Percentiles rank a stretch among this genome's conserved stretches.
These are phyloP conservation scores for Isatis tinctoria DNA, from an alignment of 345 rosid species.

Conservation along the genomic window DNA sequence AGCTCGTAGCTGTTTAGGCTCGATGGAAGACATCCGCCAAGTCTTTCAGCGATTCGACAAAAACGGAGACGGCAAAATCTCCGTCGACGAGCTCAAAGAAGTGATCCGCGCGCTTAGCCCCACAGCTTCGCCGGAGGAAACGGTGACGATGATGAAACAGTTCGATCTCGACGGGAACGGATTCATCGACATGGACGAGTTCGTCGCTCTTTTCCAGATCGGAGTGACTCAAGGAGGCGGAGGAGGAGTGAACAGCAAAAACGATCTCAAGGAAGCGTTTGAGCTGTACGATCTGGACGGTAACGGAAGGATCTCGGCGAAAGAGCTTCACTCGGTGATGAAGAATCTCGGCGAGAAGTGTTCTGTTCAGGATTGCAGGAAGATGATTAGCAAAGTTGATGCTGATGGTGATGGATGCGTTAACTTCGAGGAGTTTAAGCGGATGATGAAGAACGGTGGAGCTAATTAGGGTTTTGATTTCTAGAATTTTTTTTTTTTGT, in stretches of 20 bases:
- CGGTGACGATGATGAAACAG: constrained; percentile 55
- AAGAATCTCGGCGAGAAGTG: constrained; percentile 75
- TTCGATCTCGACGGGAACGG: constrained; percentile 91
- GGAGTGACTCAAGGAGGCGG: neutral
- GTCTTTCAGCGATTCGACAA: constrained; percentile 76
- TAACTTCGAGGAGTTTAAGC: constrained; percentile 89
- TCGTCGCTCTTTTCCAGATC: constrained; percentile 38
- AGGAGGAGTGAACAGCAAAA: neutral
- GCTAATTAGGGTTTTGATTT: neutral
- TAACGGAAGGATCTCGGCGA: constrained; percentile 76
- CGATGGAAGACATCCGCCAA: constrained; percentile 47
- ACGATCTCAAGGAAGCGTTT: constrained; percentile 75
- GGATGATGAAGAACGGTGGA: constrained; percentile 58
- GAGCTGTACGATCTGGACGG: constrained; percentile 75
- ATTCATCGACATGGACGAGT: constrained; percentile 73
- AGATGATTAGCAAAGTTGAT: constrained; percentile 88
- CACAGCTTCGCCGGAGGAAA: constrained; percentile 46
- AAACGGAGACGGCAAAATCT: constrained; percentile 93
- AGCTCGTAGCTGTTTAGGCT: constrained; percentile 34
- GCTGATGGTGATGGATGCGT: constrained; percentile 89
- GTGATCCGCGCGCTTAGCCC: constrained; percentile 56
- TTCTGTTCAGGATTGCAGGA: constrained; percentile 55
- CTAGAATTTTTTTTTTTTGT: too few species aligned
- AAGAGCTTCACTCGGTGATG: constrained; percentile 74
- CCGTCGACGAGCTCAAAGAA: constrained; percentile 58